Evolutionary conservation across 2,329 filamentous ascomycete species (phyloP), one percentile per base, ranked within the genome.

Genomic region (Trichoderma endophyticum): DNA sequence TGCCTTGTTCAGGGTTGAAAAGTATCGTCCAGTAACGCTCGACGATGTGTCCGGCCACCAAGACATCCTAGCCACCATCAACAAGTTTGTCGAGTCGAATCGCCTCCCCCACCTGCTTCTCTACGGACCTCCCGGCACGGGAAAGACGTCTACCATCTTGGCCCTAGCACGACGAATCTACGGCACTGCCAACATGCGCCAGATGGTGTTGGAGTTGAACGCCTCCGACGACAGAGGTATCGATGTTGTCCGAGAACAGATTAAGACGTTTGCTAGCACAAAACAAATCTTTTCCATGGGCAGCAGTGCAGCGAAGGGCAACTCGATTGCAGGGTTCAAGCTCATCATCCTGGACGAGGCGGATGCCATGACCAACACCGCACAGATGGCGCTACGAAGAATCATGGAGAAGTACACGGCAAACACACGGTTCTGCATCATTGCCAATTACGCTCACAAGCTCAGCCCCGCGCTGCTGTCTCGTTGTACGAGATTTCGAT

Each of bases 381-480:
- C 96, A 6, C 96, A 99, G 83, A 99, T 99, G 95, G 96, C 96
- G 0, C 86, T 99, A 70, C 89, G 96, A 74, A 87, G 96, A 62
- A 98, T 99, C 79, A 99, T 99, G 96, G 96, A 99, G 80, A 97
- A 97, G 84, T 99, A 99, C 84, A 99, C 96, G 0, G 93, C 93
- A 73, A 99, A 99, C 84, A 98, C 96, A 3, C 88, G 96, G 67
- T 99, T 99, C 84, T 98, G 95, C 84, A 94, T 99, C 79, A 98
- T 99, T 77, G 96, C 96, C 77, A 99, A 99, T 83, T 99, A 99
- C 82, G 96, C 96, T 34, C 96, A 99, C 85, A 99, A 99, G 82
- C 90, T 99, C 51, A 97, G 94, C 14, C 95, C 96, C 0, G 96
- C 96, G 0, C 86, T 99, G 57, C 86, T 99, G 68, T 98, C 95